Evolutionary conservation across 2,329 filamentous ascomycete genomes (phyloP).

Genomic region (Fonsecaea erecta): DNA sequence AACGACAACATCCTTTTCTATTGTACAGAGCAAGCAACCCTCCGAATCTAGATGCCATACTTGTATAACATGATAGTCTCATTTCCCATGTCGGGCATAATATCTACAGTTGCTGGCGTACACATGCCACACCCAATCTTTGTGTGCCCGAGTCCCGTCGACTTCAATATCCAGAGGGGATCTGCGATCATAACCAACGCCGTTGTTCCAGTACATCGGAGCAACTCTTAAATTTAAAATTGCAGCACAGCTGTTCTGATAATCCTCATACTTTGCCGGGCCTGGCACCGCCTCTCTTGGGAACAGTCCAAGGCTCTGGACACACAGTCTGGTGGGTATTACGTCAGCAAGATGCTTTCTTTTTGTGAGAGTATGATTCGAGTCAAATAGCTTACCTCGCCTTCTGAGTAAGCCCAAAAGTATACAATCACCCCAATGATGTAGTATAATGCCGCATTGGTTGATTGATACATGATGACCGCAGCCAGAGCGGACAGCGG

Average conservation of each 20-base stretch:
- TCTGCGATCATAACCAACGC: constrained; percentile 2
- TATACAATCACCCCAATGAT: constrained; percentile 82
- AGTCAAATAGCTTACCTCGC: constrained; percentile 71
- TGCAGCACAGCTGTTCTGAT: constrained; percentile 6
- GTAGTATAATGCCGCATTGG: constrained; percentile 91
- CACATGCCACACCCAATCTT: constrained; percentile 1
- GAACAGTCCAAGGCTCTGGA: constrained; percentile 71
- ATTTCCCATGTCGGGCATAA: constrained; percentile 20
- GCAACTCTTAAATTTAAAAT: neutral
- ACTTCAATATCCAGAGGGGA: constrained; percentile 3
- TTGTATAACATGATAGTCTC: constrained; percentile 8
- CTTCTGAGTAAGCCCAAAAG: constrained; percentile 96
- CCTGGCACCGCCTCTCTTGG: constrained; percentile 51
- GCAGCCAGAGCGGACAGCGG: constrained; percentile 77
- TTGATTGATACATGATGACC: constrained; percentile 85
- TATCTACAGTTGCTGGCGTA: constrained; percentile 17
- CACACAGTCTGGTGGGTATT: constrained; percentile 63
- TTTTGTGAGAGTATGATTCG: constrained; percentile 3
- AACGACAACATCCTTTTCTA: neutral
- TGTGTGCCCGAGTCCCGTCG: neutral
- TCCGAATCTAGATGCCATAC: neutral
- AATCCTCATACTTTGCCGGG: constrained; percentile 36
- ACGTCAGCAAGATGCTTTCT: constrained; percentile 31
- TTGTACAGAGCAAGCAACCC: too few species aligned
- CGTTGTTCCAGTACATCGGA: neutral